A percentile compares a stretch with the other conserved stretches of the same genome.
Evolutionary conservation across 768 basidiomycete species (phyloP).

Genomic region (Phylloporus sp.): DNA sequence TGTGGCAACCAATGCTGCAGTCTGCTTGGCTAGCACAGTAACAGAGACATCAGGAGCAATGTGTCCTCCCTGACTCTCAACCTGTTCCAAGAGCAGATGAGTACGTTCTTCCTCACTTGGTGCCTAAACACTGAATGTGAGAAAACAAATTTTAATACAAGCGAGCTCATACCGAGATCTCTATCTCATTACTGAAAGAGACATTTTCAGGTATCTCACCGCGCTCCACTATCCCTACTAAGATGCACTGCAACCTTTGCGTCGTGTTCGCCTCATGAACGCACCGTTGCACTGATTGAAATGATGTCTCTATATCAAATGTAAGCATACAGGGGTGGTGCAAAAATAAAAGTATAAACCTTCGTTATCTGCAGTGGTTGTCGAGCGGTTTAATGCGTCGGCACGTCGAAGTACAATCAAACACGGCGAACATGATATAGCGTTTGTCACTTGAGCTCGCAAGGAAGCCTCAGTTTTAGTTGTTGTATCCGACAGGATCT

Average conservation of each 20-base stretch:
- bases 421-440: conserved; percentile 76
- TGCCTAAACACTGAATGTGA: conserved; percentile 45
- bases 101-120: conserved; percentile 74
- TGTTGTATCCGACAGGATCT: conserved; percentile 74
- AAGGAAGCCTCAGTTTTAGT: conserved; percentile 71
- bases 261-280: conserved; percentile 55
- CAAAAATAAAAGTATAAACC: not conserved
- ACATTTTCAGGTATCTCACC: conserved; percentile 62
- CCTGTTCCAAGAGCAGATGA: conserved; percentile 46
- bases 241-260: conserved; percentile 67
- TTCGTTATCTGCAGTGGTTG: conserved; percentile 59
- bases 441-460: conserved; percentile 71
- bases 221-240: conserved; percentile 68
- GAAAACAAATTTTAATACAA: not conserved
- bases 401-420: conserved; percentile 75
- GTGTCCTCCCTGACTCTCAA: conserved; percentile 35
- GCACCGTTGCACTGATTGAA: conserved; percentile 58
- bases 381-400: conserved; percentile 73
- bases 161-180: conserved; percentile 53
- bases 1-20: conserved; percentile 82
- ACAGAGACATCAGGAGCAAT: conserved; percentile 79
- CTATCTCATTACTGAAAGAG: conserved; percentile 83
- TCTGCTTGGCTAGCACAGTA: conserved; percentile 71
- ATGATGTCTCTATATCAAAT: conserved; percentile 47
- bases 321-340: not conserved